phyloP scores from a whole-genome alignment of 2,329 filamentous ascomycete species.

The Phialemonium atrogriseum region DNA sequence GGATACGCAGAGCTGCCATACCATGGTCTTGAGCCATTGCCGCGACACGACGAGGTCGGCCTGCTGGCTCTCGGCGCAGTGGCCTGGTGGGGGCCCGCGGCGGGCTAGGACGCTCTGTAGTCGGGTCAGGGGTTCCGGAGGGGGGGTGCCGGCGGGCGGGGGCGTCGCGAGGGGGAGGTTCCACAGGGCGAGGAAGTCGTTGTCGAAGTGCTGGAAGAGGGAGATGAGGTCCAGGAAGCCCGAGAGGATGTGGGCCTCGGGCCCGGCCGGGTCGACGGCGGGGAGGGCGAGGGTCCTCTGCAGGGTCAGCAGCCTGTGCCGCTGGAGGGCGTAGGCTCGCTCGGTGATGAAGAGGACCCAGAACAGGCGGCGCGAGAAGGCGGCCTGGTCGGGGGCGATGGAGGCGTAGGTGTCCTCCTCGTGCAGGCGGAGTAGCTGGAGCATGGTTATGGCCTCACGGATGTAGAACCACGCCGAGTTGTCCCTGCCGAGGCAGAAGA shows the following conservation, averaged over 20 bases:
- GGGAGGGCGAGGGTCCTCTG: slow-evolving; percentile 16
- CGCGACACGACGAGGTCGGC: slow-evolving; percentile 17
- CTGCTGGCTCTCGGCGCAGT: slow-evolving; percentile 12
- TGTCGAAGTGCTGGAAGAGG: slow-evolving; percentile 16
- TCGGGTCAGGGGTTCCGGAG: background rate
- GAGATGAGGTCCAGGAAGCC: slow-evolving; percentile 23
- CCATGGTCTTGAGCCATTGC: slow-evolving; percentile 18
- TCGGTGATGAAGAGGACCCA: slow-evolving; percentile 22
- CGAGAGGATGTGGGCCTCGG: slow-evolving; percentile 18
- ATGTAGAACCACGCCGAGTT: slow-evolving; percentile 25
- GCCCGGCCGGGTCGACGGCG: slow-evolving; percentile 5
- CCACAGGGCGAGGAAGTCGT: slow-evolving; percentile 19
- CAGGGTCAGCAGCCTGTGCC: slow-evolving; percentile 20
- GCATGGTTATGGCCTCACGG: slow-evolving; percentile 19
- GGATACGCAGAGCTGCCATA: slow-evolving; percentile 19
- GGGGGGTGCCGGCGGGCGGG: slow-evolving; percentile 1
- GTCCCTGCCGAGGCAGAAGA: slow-evolving; percentile 21
- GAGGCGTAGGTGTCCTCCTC: slow-evolving; percentile 18
- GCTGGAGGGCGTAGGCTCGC: slow-evolving; percentile 21
- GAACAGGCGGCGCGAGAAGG: slow-evolving; percentile 13
- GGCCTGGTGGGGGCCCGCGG: slow-evolving; percentile 5
- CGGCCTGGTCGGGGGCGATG: slow-evolving; percentile 5
- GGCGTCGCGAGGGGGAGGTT: slow-evolving; percentile 11
- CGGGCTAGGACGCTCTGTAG: slow-evolving; percentile 4
- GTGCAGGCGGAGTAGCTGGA: slow-evolving; percentile 19